A percentile compares a stretch with the other conserved stretches of the same genome.
Evolutionary conservation across 805 yeast genomes (phyloP).

Genomic region (Wickerhamomyces pijperi): DNA sequence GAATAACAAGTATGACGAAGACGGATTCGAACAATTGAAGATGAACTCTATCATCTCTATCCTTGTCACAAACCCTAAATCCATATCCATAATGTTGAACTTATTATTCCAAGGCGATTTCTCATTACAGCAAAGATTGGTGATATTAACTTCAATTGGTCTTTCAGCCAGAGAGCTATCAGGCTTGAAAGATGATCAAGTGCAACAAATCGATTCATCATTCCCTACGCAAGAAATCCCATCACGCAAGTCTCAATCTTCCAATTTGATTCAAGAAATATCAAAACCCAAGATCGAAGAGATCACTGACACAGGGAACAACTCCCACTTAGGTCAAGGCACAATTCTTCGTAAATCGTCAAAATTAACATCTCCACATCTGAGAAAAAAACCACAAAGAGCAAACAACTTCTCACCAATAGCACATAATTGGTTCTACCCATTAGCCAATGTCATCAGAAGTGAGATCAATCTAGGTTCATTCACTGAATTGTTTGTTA

Average conservation of each 20-base stretch:
- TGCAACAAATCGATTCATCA: constrained; percentile 12
- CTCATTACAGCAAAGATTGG: constrained; percentile 68
- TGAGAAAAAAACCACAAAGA: constrained; percentile 2
- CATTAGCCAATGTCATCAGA: constrained; percentile 43
- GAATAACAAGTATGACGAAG: constrained; percentile 43
- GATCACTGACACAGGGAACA: constrained; percentile 1
- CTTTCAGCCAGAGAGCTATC: constrained; percentile 64
- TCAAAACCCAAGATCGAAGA: constrained; percentile 9
- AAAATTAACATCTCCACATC: constrained; percentile 22
- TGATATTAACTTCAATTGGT: constrained; percentile 56
- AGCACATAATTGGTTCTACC: constrained; percentile 37
- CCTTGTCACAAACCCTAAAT: constrained; percentile 40
- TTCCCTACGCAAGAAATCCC: constrained; percentile 25
- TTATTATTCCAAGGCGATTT: constrained; percentile 61
- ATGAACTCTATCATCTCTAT: constrained; percentile 58
- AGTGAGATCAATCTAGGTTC: constrained; percentile 40
- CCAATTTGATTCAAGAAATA: constrained; percentile 9
- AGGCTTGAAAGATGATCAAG: constrained; percentile 41
- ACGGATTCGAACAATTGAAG: constrained; percentile 51
- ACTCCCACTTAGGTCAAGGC: constrained; percentile 8
- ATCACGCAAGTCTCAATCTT: constrained; percentile 4
- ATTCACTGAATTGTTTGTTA: constrained; percentile 37
- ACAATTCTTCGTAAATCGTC: constrained; percentile 23
- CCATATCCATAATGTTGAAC: constrained; percentile 25
- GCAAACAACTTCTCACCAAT: constrained; percentile 23